Conservation (phyloP, 2,329 filamentous ascomycete species). For the Zasmidium cellare region DNA sequence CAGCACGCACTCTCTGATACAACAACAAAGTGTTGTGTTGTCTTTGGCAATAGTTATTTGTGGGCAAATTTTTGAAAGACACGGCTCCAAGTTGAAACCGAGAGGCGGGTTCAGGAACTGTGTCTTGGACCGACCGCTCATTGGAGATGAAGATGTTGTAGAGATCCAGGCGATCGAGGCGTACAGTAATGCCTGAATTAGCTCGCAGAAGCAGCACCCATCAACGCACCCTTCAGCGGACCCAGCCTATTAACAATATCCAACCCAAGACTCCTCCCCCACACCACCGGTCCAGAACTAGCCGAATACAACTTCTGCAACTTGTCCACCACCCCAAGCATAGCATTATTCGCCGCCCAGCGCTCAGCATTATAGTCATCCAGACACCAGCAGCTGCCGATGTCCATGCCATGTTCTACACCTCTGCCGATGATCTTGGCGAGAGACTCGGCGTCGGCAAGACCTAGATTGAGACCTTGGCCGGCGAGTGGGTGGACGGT, state of each 20-base stretch:
- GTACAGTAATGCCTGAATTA: background rate
- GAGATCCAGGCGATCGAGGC: no score
- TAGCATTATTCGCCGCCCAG: constrained; percentile 75
- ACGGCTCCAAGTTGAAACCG: no score
- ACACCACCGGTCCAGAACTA: constrained; percentile 74
- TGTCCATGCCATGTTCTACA: constrained; percentile 80
- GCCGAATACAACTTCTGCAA: constrained; percentile 90
- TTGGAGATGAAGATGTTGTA: no score
- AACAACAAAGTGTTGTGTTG: no score
- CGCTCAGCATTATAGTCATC: constrained; percentile 80
- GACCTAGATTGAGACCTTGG: constrained; percentile 90
- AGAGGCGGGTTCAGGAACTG: no score
- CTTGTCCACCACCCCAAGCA: constrained; percentile 82
- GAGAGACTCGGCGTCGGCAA: constrained; percentile 82
- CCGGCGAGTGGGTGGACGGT: constrained; percentile 93
- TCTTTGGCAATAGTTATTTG: no score
- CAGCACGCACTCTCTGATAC: no score
- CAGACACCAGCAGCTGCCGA: constrained; percentile 75
- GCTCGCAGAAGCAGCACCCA: constrained; percentile 61
- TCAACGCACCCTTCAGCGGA: constrained; percentile 79
- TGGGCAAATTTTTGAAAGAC: no score
- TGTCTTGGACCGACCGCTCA: no score
- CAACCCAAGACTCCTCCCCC: constrained; percentile 74
- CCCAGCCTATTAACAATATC: constrained; percentile 72
- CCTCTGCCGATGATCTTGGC: constrained; percentile 73